Percentiles rank a stretch among this genome's conserved stretches.
phyloP scores from a whole-genome alignment of 2,329 filamentous ascomycete species.

The Aspergillus sp. region DNA sequence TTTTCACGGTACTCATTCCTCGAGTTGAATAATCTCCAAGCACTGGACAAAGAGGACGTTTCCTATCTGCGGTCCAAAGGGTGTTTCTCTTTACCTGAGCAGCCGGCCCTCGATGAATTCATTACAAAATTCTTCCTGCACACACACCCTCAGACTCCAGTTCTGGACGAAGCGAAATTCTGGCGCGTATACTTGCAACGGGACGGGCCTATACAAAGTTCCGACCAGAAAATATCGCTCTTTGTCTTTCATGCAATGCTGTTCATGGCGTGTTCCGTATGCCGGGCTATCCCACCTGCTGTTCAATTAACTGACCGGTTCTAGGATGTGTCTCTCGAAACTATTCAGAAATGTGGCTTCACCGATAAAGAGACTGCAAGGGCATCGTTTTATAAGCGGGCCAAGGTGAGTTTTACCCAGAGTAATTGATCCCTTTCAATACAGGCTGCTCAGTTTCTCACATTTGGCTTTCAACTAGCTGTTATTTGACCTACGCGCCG shows the following conservation, averaged over 20 bases:
- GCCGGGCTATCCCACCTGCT: background rate
- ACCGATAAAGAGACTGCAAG: conserved; percentile 6
- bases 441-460: background rate
- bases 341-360: conserved; percentile 12
- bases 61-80: conserved; percentile 12
- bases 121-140: conserved; percentile 13
- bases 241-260: conserved; percentile 16
- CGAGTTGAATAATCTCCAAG: conserved; percentile 4
- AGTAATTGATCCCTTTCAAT: too few relatives aligned
- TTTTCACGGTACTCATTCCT: conserved; percentile 9
- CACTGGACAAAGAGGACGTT: conserved; percentile 9
- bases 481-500: conserved; percentile 9
- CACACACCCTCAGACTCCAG: conserved; percentile 7
- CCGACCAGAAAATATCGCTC: conserved; percentile 11
- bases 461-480: background rate
- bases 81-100: conserved; percentile 4
- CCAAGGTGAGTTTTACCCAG: background rate
- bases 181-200: conserved; percentile 11
- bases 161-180: conserved; percentile 13
- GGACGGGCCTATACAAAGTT: background rate
- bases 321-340: conserved; percentile 11
- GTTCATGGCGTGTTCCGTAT: conserved; percentile 9
- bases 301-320: background rate
- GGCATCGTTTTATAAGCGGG: conserved; percentile 10
- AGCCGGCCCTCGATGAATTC: conserved; percentile 10